Percentiles rank a stretch among this genome's conserved stretches.
phyloP scores from a whole-genome alignment of 495 filamentous ascomycete species.

The Cercophora newfieldiana region DNA sequence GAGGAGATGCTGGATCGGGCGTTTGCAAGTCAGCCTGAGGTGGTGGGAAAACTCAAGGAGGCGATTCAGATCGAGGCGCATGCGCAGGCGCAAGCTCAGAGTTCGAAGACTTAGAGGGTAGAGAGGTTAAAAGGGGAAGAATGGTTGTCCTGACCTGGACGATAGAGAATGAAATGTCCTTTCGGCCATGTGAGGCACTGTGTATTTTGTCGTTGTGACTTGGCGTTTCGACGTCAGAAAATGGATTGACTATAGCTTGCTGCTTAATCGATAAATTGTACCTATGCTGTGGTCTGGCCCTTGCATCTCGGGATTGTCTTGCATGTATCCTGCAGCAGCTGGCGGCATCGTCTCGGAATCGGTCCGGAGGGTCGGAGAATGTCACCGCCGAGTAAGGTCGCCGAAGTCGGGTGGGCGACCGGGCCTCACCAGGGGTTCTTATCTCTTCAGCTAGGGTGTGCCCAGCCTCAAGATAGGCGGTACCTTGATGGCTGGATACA shows the following conservation, averaged over 20 bases:
- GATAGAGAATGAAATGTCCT: background rate
- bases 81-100: constrained; percentile 31
- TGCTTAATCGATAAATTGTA: no score
- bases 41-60: constrained; percentile 51
- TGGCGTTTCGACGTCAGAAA: no score
- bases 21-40: constrained; percentile 50
- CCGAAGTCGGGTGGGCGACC: background rate
- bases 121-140: constrained; percentile 15
- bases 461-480: background rate
- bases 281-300: background rate
- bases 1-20: constrained; percentile 46
- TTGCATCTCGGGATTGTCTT: background rate
- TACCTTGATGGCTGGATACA: background rate
- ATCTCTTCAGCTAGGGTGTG: background rate
- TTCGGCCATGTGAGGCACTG: no score
- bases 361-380: background rate
- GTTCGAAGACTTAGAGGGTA: background rate
- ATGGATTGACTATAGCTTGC: no score
- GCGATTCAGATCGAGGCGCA: constrained; percentile 48
- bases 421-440: background rate
- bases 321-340: background rate
- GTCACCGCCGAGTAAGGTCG: background rate
- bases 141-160: background rate
- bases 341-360: background rate
- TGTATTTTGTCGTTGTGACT: no score